Evolutionary conservation across 441 rosid species (phyloP), one percentile per base, ranked within the genome.

Genomic region (Breynia disticha): DNA sequence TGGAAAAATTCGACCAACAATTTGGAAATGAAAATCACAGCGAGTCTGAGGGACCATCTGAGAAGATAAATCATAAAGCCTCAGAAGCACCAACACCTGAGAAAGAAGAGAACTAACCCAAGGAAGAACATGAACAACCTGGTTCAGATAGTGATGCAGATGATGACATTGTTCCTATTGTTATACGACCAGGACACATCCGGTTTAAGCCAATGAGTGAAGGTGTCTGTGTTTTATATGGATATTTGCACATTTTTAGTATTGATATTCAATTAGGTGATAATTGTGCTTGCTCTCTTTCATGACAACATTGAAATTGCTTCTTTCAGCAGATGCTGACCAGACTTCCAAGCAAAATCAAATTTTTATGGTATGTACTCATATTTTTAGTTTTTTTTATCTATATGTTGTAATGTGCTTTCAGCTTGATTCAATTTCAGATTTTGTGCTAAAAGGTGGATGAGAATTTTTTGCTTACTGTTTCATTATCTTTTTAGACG

Each of bases 121-220:
- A 51, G 35, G 76, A 60, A 61, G 70, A 59, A 10, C 19, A 49
- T 39, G 50, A 66, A 54, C 64, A 46, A 59, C 48, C 66, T 60
- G 72, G 58, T 65, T 67, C 62, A 21, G 69, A 70, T 68, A 64
- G 68, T 55, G 78, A 71, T 54, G 64, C 19, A 0, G 75, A 71
- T 62, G 87, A 76, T 64, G 80, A 67, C 4, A 56, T 78, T 53
- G 77, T 89, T 74, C 96, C 93, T 16, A 57, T 87, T 55, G 83
- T 77, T 57, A 76, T 89, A 61, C 79, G 83, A 78, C 96, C 99
- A 38, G 97, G 97, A 55, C 96, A 93, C 68, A 87, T 93, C 69
- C 88, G 94, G 58, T 93, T 89, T 73, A 74, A 76, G 64, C 81
- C 89, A 19, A 67, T 77, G 9, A 71, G 77, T 57, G 63, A 75